phyloP scores from a whole-genome alignment of 306 rosid species.

The Corylus americana region DNA sequence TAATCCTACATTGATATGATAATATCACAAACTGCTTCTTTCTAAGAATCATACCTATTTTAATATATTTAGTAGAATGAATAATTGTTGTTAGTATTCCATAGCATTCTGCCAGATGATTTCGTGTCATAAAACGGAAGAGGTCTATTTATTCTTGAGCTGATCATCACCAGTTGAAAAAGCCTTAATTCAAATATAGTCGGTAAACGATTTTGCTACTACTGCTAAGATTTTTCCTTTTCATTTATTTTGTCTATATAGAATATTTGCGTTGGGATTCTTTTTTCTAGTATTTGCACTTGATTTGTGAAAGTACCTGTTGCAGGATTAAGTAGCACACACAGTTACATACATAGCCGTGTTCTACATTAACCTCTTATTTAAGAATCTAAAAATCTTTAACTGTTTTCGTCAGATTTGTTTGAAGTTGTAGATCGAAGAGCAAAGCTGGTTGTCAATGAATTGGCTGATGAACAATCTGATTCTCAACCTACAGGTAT shows the following conservation, averaged over 20 bases:
- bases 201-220: background rate
- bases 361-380: background rate
- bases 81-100: background rate
- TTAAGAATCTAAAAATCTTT: background rate
- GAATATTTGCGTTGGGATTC: background rate
- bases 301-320: constrained; percentile 6
- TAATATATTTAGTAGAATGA: background rate
- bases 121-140: background rate
- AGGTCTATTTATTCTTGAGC: background rate
- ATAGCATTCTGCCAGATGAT: background rate
- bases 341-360: background rate
- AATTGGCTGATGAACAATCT: constrained; percentile 69
- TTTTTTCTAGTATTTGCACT: background rate
- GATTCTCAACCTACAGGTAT: constrained; percentile 74
- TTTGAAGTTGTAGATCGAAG: constrained; percentile 94
- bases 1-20: too few relatives aligned
- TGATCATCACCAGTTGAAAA: background rate
- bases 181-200: background rate
- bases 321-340: background rate
- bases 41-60: background rate
- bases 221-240: background rate
- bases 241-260: background rate
- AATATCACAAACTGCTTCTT: background rate
- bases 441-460: constrained; percentile 84
- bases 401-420: constrained; percentile 46